phyloP scores from a whole-genome alignment of 352 stramenopile species.

The Globisporangium megalacanthum region DNA sequence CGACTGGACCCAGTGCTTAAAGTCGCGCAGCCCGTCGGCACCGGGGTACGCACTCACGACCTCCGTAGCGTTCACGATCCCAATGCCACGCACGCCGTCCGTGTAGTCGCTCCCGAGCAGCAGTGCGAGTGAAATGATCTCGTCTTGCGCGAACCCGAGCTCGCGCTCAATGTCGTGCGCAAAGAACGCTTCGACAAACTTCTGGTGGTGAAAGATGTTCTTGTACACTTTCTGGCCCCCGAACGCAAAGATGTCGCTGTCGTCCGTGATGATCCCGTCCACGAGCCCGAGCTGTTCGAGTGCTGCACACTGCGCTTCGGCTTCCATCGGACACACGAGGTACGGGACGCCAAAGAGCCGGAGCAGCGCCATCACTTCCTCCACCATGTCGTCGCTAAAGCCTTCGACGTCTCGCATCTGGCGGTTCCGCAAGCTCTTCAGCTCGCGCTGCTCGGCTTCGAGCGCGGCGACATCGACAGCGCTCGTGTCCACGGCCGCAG shows the following conservation, averaged over 20 bases:
- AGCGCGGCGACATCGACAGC: slow-evolving; percentile 29
- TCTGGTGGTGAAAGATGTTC: slow-evolving; percentile 99
- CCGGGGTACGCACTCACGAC: slow-evolving; percentile 76
- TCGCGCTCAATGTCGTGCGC: slow-evolving; percentile 91
- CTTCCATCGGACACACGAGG: slow-evolving; percentile 98
- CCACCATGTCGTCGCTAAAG: slow-evolving; percentile 97
- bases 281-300: slow-evolving; percentile 96
- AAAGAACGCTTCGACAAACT: slow-evolving; percentile 98
- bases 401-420: slow-evolving; percentile 89
- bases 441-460: slow-evolving; percentile 51
- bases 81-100: slow-evolving; percentile 71
- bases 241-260: slow-evolving; percentile 95
- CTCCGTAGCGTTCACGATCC: slow-evolving; percentile 80
- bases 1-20: slow-evolving; percentile 64
- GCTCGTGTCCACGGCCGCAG: background rate
- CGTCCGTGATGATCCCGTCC: slow-evolving; percentile 98
- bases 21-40: slow-evolving; percentile 84
- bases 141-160: slow-evolving; percentile 88
- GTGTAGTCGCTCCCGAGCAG: slow-evolving; percentile 97
- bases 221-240: slow-evolving; percentile 95
- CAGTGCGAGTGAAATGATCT: slow-evolving; percentile 89
- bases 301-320: slow-evolving; percentile 97
- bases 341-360: slow-evolving; percentile 98
- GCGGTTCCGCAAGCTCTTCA: slow-evolving; percentile 74
- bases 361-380: slow-evolving; percentile 95